Base-by-base conservation (phyloP, 2,329 filamentous ascomycete species). In the Madurella mycetomatis region DNA sequence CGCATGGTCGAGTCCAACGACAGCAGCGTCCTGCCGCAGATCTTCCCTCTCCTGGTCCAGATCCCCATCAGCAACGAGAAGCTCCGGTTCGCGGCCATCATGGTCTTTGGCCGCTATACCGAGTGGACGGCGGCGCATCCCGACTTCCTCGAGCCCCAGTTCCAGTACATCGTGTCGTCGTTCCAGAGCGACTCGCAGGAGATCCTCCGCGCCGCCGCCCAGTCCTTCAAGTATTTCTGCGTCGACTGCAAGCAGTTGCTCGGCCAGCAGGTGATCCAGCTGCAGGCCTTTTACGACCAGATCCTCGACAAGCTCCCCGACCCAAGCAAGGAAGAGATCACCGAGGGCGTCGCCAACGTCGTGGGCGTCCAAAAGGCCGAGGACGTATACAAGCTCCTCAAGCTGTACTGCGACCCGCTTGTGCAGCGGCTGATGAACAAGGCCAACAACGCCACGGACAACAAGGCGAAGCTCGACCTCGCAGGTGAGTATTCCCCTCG, bases 21-120 rank as follows among this genome's bases (percentile, higher is more conserved):
- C 71, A 86, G 80, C 61, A 85, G 90, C 40, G 89, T 99, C 64
- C 78, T 99, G 41, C 89, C 91, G 2, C 89, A 92, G 66, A 84
- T 99, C 15, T 96, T 99, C 74, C 92, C 92, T 16, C 78, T 99
- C 53, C 84, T 99, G 59, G 90, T 96, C 11, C 89, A 95, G 67
- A 95, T 99, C 57, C 94, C 94, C 0, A 86, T 89, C 66, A 94
- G 99, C 66, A 94, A 99, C 65, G 90, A 97, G 72, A 99, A 97
- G 75, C 82, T 99, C n/a, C 90, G 92, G 8, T 99, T 99, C 72
- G 92, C 95, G 59, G 92, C 92, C 5, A 96, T 97, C 66, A 96
- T 99, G 91, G 92, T 95, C 2, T 81, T 99, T 18, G 94, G 91
- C 39, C 83, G 94, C 58, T 99, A 99, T 68, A 99, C 95, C 0